Percentiles rank a stretch among this genome's conserved stretches.
Conservation (phyloP, 257 asterid genomes). For the Verbena officinalis region DNA sequence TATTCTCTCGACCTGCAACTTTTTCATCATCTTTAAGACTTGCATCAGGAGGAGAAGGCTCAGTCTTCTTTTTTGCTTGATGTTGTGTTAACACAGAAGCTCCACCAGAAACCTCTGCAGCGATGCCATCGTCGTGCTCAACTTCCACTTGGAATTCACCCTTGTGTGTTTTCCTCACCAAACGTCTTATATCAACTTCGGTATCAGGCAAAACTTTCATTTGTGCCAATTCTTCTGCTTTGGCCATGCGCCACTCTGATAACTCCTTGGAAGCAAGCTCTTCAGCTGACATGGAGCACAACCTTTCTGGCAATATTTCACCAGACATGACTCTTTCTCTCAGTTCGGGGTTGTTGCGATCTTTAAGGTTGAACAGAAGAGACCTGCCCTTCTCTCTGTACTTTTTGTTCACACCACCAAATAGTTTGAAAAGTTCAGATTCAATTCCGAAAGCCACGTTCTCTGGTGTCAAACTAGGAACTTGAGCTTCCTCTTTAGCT, state of each 20-base stretch:
- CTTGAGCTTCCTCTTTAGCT: slow-evolving; percentile 42
- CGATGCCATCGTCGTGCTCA: slow-evolving; percentile 63
- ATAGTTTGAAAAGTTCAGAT: slow-evolving; percentile 74
- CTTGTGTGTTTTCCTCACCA: slow-evolving; percentile 97
- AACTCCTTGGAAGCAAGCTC: slow-evolving; percentile 99
- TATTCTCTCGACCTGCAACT: slow-evolving; percentile 38
- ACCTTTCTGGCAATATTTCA: slow-evolving; percentile 75
- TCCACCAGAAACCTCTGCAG: slow-evolving; percentile 72
- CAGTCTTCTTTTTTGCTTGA: slow-evolving; percentile 41
- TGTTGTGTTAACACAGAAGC: slow-evolving; percentile 42
- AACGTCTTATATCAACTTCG: slow-evolving; percentile 71
- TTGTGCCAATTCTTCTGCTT: slow-evolving; percentile 91
- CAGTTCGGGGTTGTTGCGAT: slow-evolving; percentile 88
- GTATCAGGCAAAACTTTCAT: slow-evolving; percentile 94
- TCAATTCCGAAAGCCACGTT: slow-evolving; percentile 66
- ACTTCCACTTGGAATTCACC: slow-evolving; percentile 96
- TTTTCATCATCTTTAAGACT: slow-evolving; percentile 48
- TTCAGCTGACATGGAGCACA: slow-evolving; percentile 96
- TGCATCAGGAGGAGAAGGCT: slow-evolving; percentile 42
- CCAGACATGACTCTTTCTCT: slow-evolving; percentile 91
- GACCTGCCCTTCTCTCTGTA: slow-evolving; percentile 97
- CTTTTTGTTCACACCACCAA: slow-evolving; percentile 90
- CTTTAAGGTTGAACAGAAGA: slow-evolving; percentile 89
- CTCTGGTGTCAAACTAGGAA: slow-evolving; percentile 46
- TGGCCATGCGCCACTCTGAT: slow-evolving; percentile 93